Evolutionary conservation across 345 rosid genomes (phyloP).

Genomic region (Viola odorata): DNA sequence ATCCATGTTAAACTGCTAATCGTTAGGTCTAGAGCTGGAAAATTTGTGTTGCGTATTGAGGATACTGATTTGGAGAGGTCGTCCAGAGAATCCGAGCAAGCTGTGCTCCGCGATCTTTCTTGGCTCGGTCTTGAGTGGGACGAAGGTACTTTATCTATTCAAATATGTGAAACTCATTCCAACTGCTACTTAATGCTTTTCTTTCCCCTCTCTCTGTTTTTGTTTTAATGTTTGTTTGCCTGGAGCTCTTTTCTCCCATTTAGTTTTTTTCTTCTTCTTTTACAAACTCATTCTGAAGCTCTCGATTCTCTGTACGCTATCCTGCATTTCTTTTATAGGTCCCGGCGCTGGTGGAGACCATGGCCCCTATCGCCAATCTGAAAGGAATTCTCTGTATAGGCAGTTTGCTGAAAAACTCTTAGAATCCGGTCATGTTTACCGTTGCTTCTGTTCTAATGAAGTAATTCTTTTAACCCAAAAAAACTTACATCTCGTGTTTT

Average conservation of each 20-base stretch:
- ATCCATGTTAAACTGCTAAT: too few species aligned
- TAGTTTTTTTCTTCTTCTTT: too few species aligned
- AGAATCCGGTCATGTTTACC: constrained; percentile 83
- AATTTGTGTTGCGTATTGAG: constrained; percentile 81
- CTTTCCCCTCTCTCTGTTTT: too few species aligned
- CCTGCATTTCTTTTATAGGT: constrained; percentile 32
- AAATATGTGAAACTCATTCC: too few species aligned
- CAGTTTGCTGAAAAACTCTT: constrained; percentile 70
- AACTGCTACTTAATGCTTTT: too few species aligned
- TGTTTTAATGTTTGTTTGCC: too few species aligned
- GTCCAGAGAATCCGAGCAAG: constrained; percentile 83
- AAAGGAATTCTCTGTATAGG: constrained; percentile 75
- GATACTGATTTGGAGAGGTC: constrained; percentile 96
- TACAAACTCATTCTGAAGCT: too few species aligned
- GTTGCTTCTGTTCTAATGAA: constrained; percentile 86
- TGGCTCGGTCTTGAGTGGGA: constrained; percentile 97
- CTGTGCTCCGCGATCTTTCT: constrained; percentile 77
- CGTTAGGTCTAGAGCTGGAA: constrained; percentile 82
- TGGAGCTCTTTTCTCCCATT: too few species aligned
- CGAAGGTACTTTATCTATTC: too few species aligned
- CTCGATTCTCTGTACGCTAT: too few species aligned
- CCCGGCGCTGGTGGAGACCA: constrained; percentile 75
- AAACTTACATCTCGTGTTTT: neutral
- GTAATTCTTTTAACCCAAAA: constrained; percentile 23
- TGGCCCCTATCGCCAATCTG: constrained; percentile 91